A percentile compares a stretch with the other conserved stretches of the same genome.
phyloP scores from a whole-genome alignment of 140 eudicot species.

The Flaveria floridana region DNA sequence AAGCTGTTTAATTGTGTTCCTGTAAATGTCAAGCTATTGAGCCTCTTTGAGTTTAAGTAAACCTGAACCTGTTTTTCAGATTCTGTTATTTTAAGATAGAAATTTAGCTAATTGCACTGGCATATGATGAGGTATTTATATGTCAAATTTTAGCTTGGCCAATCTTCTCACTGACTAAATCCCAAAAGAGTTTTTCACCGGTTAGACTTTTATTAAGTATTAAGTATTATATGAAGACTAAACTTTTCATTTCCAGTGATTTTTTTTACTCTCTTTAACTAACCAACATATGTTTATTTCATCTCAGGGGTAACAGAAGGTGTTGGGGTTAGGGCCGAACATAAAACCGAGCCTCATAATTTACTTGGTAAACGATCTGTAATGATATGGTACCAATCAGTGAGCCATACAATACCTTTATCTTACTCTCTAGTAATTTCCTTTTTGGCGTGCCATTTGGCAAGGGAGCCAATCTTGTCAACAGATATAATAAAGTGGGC shows the following conservation, averaged over 20 bases:
- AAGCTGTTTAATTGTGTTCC: constrained; percentile 1
- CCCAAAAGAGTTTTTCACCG: background rate
- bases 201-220: background rate
- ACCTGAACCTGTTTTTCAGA: background rate
- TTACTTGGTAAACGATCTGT: constrained; percentile 55
- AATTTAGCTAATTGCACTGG: background rate
- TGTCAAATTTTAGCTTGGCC: background rate
- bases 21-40: constrained; percentile 6
- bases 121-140: background rate
- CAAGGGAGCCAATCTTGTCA: constrained; percentile 68
- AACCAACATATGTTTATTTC: constrained; percentile 18
- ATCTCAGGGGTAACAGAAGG: constrained; percentile 48
- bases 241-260: background rate
- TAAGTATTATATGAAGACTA: background rate
- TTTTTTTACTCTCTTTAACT: constrained; percentile 9
- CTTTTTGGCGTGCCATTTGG: constrained; percentile 74
- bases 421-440: constrained; percentile 59
- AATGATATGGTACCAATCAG: constrained; percentile 61
- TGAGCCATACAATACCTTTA: constrained; percentile 57
- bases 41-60: background rate
- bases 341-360: constrained; percentile 58
- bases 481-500: constrained; percentile 71
- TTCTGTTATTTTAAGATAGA: constrained; percentile 8
- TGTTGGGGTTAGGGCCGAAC: constrained; percentile 21
- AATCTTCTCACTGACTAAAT: background rate